Conservation (phyloP, 768 basidiomycete genomes). For the Scleroderma bovista region DNA sequence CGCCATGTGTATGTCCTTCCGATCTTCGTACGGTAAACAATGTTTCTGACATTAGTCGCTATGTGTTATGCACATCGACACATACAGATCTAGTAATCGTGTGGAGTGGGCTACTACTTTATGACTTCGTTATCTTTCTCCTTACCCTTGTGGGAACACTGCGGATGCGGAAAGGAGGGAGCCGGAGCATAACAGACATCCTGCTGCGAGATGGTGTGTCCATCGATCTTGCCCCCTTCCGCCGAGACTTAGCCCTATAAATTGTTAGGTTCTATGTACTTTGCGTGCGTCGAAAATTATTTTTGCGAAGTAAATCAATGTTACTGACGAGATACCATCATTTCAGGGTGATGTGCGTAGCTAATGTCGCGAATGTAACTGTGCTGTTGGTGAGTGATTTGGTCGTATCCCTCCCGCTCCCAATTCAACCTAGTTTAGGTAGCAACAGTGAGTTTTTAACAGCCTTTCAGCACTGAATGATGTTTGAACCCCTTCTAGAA, state of each 20-base stretch:
- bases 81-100: constrained; percentile 5
- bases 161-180: background rate
- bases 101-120: constrained; percentile 12
- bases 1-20: too few species aligned
- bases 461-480: too few species aligned
- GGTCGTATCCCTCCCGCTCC: too few species aligned
- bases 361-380: constrained; percentile 7
- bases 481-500: too few species aligned
- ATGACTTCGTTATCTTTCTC: constrained; percentile 16
- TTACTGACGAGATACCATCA: background rate
- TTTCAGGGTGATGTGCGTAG: background rate
- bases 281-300: constrained; percentile 7
- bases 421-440: too few species aligned
- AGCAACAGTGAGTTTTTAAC: too few species aligned
- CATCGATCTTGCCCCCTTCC: background rate
- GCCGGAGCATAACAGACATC: constrained; percentile 6
- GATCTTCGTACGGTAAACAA: background rate
- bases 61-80: background rate
- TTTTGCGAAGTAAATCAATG: background rate
- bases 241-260: background rate
- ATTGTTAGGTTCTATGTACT: constrained; percentile 12
- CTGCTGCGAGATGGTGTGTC: constrained; percentile 11
- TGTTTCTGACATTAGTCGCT: too few species aligned
- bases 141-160: constrained; percentile 15
- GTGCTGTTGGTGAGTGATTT: constrained; percentile 10